A percentile compares a stretch with the other conserved stretches of the same genome.
phyloP scores from a whole-genome alignment of 1,284 basidiomycete genomes.

The Phellopilus nigrolimitatus region DNA sequence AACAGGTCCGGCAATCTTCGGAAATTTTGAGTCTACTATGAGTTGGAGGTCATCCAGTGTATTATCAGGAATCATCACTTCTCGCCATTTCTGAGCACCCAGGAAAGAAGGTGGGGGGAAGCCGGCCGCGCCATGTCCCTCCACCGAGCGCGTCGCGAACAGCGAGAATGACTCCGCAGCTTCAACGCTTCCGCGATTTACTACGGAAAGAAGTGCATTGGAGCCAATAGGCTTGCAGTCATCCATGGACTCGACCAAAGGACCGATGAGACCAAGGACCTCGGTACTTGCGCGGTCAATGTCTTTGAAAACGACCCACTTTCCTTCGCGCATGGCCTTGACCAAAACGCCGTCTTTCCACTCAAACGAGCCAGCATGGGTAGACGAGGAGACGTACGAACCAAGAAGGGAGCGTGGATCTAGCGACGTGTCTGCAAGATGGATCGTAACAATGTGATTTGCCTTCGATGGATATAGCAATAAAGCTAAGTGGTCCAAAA shows the following conservation, averaged over 20 bases:
- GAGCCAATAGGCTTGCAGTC: slow-evolving; percentile 74
- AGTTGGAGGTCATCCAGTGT: slow-evolving; percentile 59
- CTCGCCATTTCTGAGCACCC: slow-evolving; percentile 76
- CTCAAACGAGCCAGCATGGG: slow-evolving; percentile 85
- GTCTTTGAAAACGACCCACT: slow-evolving; percentile 94
- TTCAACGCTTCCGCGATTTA: slow-evolving; percentile 62
- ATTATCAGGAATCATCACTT: slow-evolving; percentile 63
- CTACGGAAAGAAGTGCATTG: slow-evolving; percentile 64
- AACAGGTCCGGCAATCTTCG: slow-evolving; percentile 47
- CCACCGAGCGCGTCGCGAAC: slow-evolving; percentile 74
- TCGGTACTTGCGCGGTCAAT: slow-evolving; percentile 87
- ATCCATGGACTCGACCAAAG: slow-evolving; percentile 77
- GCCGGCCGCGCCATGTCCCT: slow-evolving; percentile 37
- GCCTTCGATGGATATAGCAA: slow-evolving; percentile 52
- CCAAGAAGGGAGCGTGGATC: slow-evolving; percentile 94
- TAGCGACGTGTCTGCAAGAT: slow-evolving; percentile 91
- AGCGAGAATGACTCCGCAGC: slow-evolving; percentile 74
- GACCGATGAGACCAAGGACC: slow-evolving; percentile 79
- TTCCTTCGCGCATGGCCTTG: slow-evolving; percentile 85
- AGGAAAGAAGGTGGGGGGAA: slow-evolving; percentile 66
- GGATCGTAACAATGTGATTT: slow-evolving; percentile 75
- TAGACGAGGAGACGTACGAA: slow-evolving; percentile 88
- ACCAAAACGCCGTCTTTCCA: slow-evolving; percentile 96
- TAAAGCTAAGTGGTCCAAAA: slow-evolving; percentile 74
- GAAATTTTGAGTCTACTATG: slow-evolving; percentile 68